Base-by-base conservation (phyloP, 345 rosid species). In the Eucalyptus erythrocorys region DNA sequence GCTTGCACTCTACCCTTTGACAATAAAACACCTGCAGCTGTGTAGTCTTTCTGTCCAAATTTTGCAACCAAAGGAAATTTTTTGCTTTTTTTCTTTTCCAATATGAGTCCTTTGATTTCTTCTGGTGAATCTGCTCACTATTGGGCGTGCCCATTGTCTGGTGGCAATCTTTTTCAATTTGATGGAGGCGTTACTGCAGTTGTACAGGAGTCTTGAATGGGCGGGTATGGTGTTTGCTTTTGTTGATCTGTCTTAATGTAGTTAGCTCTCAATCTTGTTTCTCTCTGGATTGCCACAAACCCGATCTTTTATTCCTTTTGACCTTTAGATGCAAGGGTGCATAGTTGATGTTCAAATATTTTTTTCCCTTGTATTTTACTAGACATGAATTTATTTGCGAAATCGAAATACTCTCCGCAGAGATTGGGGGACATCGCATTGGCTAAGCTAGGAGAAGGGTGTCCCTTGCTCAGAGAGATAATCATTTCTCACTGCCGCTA, bases 401-500 rank as follows among this genome's bases (percentile, higher is more conserved):
- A 16, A 68, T 68, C 2, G 13, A 68, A 71, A 71, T 71, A 34
- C 40, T 76, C 47, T 76, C 47, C 0, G 81, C 94, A 97, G 99
- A 93, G 93, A 86, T 90, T 96, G 90, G 95, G 99, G 85, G 99
- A 97, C 90, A 92, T 93, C 94, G 92, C 99, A 49, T 59, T 97
- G 91, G 92, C 92, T 3, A 97, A 96, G 95, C 55, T 97, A 50
- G 99, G 99, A 89, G 94, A 96, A 93, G 96, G 98, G 42, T 97
- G 99, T 86, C 97, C 95, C 21, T 85, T 92, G 66, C 95, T 97
- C 34, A 96, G 93, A 90, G 97, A 96, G 85, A 89, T 97, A 47
- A 95, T 97, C n/a, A 89, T 97, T 87, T 97, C 99, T 1, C 99
- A 97, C 89, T 96, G 99, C 92, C 95, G 94, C 87, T 89, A 92